phyloP scores from a whole-genome alignment of 1,284 basidiomycete species.

The Hemileia vastatrix region DNA sequence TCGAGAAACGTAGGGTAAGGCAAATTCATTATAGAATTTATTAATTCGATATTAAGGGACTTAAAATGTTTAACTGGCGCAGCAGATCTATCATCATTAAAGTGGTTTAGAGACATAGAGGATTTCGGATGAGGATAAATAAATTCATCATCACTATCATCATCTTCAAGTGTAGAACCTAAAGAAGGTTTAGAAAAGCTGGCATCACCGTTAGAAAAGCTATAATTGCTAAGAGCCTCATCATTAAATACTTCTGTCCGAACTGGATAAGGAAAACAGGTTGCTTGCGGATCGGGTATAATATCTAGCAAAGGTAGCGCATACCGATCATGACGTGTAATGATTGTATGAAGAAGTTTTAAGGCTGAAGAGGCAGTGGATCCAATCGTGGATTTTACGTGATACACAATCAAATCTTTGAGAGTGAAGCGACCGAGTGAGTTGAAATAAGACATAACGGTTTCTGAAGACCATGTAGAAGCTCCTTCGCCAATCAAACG shows the following conservation, averaged over 20 bases:
- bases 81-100: too few relatives aligned
- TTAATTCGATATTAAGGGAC: too few relatives aligned
- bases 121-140: constrained; percentile 54
- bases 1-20: constrained; percentile 18
- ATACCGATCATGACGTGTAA: constrained; percentile 60
- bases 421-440: constrained; percentile 76
- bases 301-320: constrained; percentile 59
- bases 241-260: constrained; percentile 51
- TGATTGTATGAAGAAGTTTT: constrained; percentile 65
- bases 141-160: constrained; percentile 46
- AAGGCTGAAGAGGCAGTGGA: constrained; percentile 63
- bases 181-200: too few relatives aligned
- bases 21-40: constrained; percentile 10
- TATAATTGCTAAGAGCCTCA: constrained; percentile 47
- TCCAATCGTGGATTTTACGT: constrained; percentile 59
- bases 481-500: background rate
- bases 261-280: constrained; percentile 56
- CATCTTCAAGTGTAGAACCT: too few relatives aligned
- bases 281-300: constrained; percentile 59
- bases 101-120: too few relatives aligned
- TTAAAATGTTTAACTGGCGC: too few relatives aligned
- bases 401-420: constrained; percentile 72
- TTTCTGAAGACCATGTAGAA: constrained; percentile 53
- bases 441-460: constrained; percentile 61
- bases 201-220: too few relatives aligned